These are phyloP conservation scores for Ulmus americana DNA, from an alignment of 331 rosid species.

Conservation along the genomic window DNA sequence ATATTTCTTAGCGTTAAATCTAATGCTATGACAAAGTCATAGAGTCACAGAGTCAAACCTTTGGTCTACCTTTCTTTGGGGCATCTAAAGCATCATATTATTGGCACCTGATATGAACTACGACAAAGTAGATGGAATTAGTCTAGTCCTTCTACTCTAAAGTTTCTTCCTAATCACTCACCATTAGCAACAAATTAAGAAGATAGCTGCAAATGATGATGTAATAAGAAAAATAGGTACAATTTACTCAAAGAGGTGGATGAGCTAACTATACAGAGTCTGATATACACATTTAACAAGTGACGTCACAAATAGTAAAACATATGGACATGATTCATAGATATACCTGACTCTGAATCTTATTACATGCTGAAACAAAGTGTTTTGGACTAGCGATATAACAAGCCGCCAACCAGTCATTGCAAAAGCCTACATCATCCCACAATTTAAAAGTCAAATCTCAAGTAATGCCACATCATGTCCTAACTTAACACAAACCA, in stretches of 20 bases:
- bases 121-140: conserved; percentile 18
- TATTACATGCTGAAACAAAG: conserved; percentile 66
- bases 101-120: conserved; percentile 82
- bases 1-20: too few relatives aligned
- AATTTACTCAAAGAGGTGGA: not conserved
- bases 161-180: not conserved
- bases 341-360: conserved; percentile 84
- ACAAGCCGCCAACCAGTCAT: conserved; percentile 97
- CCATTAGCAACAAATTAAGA: not conserved
- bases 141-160: not conserved
- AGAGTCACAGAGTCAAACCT: too few relatives aligned
- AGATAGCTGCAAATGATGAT: not conserved
- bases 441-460: conserved; percentile 22
- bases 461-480: not conserved
- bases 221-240: not conserved
- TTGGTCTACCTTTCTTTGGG: too few relatives aligned
- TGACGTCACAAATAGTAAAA: not conserved
- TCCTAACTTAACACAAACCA: not conserved
- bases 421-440: conserved; percentile 53
- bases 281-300: conserved; percentile 8
- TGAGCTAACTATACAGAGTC: not conserved
- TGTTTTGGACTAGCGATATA: conserved; percentile 88
- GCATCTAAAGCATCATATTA: too few relatives aligned
- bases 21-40: too few relatives aligned
- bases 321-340: not conserved